A percentile compares a stretch with the other conserved stretches of the same genome.
phyloP scores from a whole-genome alignment of 371 early-diverging fungal genomes.

The Dinochytrium kinnereticum region DNA sequence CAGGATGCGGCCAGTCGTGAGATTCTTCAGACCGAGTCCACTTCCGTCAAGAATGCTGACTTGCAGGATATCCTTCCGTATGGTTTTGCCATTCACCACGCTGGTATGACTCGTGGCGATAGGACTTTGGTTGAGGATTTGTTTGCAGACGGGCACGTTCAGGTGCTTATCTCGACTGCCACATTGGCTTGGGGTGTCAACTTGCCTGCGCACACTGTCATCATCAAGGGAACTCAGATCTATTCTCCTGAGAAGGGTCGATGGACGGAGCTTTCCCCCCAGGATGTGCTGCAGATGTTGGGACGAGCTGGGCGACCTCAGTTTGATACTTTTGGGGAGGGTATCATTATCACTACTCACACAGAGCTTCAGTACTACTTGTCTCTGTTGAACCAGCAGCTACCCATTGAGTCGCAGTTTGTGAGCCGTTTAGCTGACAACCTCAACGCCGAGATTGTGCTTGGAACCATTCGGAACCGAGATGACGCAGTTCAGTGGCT shows the following conservation, averaged over 20 bases:
- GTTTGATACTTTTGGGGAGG: slow-evolving; percentile 96
- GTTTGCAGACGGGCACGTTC: slow-evolving; percentile 90
- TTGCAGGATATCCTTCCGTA: slow-evolving; percentile 89
- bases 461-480: slow-evolving; percentile 88
- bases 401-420: slow-evolving; percentile 98
- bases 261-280: slow-evolving; percentile 92
- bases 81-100: slow-evolving; percentile 98
- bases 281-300: slow-evolving; percentile 98
- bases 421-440: slow-evolving; percentile 87
- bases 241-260: slow-evolving; percentile 95
- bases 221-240: slow-evolving; percentile 99
- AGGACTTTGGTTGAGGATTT: slow-evolving; percentile 94
- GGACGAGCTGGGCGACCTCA: slow-evolving; percentile 99
- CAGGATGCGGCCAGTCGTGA: slow-evolving; percentile 83
- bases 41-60: slow-evolving; percentile 77
- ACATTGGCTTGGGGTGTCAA: slow-evolving; percentile 99
- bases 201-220: slow-evolving; percentile 98
- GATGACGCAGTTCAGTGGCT: slow-evolving; percentile 97
- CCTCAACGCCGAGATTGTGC: slow-evolving; percentile 97
- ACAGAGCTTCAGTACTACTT: slow-evolving; percentile 93
- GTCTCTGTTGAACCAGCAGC: slow-evolving; percentile 89
- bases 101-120: slow-evolving; percentile 96
- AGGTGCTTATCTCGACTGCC: slow-evolving; percentile 97
- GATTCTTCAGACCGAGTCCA: slow-evolving; percentile 83
- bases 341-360: slow-evolving; percentile 95